phyloP scores from a whole-genome alignment of 2,329 filamentous ascomycete species.

The Orbilia brochopaga region DNA sequence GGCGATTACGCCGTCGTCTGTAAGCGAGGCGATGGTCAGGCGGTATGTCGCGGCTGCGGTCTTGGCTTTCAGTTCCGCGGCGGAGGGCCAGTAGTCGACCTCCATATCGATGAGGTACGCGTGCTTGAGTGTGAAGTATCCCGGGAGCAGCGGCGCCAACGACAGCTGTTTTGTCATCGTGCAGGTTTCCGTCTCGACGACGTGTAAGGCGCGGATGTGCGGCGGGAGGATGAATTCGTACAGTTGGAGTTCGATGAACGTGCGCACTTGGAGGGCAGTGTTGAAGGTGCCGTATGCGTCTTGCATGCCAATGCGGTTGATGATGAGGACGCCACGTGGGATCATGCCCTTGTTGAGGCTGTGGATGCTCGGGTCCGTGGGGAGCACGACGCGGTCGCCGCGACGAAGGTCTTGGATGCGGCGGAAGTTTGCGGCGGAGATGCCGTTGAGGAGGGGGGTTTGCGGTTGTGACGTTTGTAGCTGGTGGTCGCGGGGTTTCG shows the following conservation, averaged over 20 bases:
- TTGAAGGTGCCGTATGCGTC: slow-evolving; percentile 26
- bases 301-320: slow-evolving; percentile 32
- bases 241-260: slow-evolving; percentile 32
- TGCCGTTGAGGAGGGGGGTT: slow-evolving; percentile 10
- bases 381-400: slow-evolving; percentile 36
- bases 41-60: not conserved
- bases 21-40: slow-evolving; percentile 23
- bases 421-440: slow-evolving; percentile 32
- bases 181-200: slow-evolving; percentile 39
- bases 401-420: slow-evolving; percentile 41
- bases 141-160: slow-evolving; percentile 12
- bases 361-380: slow-evolving; percentile 36
- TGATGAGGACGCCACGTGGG: slow-evolving; percentile 33
- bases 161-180: slow-evolving; percentile 22
- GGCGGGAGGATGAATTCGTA: slow-evolving; percentile 35
- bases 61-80: not conserved
- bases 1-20: slow-evolving; percentile 15
- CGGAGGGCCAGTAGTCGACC: slow-evolving; percentile 5
- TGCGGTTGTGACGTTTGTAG: no score
- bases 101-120: slow-evolving; percentile 37
- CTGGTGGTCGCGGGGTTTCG: slow-evolving; percentile 2
- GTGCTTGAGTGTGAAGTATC: slow-evolving; percentile 34
- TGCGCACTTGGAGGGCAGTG: slow-evolving; percentile 34
- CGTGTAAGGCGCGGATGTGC: slow-evolving; percentile 32
- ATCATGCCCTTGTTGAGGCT: slow-evolving; percentile 31